phyloP scores from a whole-genome alignment of 2,329 filamentous ascomycete species.

The Leptoxyphium fumago region DNA sequence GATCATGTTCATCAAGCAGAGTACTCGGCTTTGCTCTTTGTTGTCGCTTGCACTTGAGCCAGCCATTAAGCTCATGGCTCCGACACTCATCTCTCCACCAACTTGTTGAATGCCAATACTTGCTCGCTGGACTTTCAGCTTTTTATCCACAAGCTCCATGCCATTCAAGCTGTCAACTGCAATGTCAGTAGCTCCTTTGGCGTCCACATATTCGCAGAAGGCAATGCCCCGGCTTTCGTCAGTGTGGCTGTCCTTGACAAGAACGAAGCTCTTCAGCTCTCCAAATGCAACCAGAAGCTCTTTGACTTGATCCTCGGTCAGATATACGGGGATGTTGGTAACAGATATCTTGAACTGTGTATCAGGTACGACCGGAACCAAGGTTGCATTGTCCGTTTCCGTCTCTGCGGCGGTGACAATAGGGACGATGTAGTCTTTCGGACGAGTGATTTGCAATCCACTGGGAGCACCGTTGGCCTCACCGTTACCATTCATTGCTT shows the following conservation, averaged over 20 bases:
- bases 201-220: constrained; percentile 86
- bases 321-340: constrained; percentile 72
- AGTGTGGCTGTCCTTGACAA: constrained; percentile 74
- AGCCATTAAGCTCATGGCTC: constrained; percentile 94
- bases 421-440: constrained; percentile 95
- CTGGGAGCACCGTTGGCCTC: constrained; percentile 37
- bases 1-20: constrained; percentile 97
- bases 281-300: constrained; percentile 86
- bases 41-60: constrained; percentile 64
- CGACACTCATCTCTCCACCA: constrained; percentile 87
- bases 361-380: constrained; percentile 73
- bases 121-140: constrained; percentile 73
- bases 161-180: constrained; percentile 84
- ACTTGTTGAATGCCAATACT: constrained; percentile 92
- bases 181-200: constrained; percentile 55
- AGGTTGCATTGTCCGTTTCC: constrained; percentile 58
- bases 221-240: constrained; percentile 78
- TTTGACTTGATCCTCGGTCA: constrained; percentile 80
- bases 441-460: constrained; percentile 65
- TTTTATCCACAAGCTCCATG: constrained; percentile 81
- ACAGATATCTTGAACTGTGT: constrained; percentile 92
- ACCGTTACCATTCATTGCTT: constrained; percentile 34
- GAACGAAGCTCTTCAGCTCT: constrained; percentile 76
- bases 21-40: constrained; percentile 64
- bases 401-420: constrained; percentile 53